phyloP scores from a whole-genome alignment of 306 rosid species.

The Corylus americana region DNA sequence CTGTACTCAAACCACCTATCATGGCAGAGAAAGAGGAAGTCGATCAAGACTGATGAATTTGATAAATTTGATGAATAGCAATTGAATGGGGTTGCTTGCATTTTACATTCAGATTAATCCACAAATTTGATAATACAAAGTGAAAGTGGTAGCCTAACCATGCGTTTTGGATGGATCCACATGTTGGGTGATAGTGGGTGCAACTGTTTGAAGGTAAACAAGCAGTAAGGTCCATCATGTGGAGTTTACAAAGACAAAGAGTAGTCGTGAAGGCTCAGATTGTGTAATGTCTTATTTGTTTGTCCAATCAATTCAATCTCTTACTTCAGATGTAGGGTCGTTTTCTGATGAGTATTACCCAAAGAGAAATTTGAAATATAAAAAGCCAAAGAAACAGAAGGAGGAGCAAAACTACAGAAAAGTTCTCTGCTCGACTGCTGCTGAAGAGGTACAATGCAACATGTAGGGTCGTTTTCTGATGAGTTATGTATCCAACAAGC shows the following conservation, averaged over 20 bases:
- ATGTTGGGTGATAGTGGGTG: too few species aligned
- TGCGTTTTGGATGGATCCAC: too few species aligned
- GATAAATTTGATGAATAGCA: too few species aligned
- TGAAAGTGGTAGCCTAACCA: too few species aligned
- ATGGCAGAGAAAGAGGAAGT: slow-evolving; percentile 18
- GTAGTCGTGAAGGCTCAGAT: too few species aligned
- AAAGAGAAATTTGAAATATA: neutral
- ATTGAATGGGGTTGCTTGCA: too few species aligned
- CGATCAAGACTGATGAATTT: neutral
- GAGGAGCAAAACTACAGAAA: slow-evolving; percentile 5
- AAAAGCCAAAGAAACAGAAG: neutral
- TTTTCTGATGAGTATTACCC: neutral
- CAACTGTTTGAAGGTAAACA: too few species aligned
- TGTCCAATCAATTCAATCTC: neutral
- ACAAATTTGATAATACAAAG: too few species aligned
- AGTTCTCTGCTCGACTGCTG: slow-evolving; percentile 22
- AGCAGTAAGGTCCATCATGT: too few species aligned
- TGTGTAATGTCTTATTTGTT: too few species aligned
- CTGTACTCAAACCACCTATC: slow-evolving; percentile 31
- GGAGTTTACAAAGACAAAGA: too few species aligned
- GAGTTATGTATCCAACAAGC: slow-evolving; percentile 43
- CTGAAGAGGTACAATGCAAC: slow-evolving; percentile 4
- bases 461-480: slow-evolving; percentile 59
- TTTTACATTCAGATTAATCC: too few species aligned
- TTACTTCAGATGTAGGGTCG: neutral